Evolutionary conservation across 352 stramenopile genomes (phyloP), one percentile per base, ranked within the genome.

Genomic region (Phytophthora megakarya): DNA sequence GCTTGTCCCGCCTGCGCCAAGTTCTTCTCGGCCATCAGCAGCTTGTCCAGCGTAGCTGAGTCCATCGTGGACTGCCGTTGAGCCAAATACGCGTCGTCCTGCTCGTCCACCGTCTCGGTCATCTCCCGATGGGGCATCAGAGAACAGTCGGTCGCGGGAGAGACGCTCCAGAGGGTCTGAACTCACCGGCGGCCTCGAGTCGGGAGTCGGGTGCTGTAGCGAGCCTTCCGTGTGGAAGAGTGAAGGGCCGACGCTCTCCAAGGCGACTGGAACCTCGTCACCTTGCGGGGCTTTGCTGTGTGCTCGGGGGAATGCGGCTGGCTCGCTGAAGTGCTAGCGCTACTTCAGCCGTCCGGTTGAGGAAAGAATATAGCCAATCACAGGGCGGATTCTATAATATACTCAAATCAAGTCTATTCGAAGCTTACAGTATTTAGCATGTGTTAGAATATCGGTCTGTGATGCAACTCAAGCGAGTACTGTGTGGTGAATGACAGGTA

Each of bases 31-130:
- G 85, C 83, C 72, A 79, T 86, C 8, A 93, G 56, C 30, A 95
- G 74, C 70, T 92, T 92, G 62, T 91, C 84, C 40, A 92, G 75
- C 52, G 86, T 95, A 30, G 73, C 78, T 35, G 78, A 90, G 75
- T 95, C 84, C 81, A 93, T 93, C 12, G 80, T 87, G 32, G 80
- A 86, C 66, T 92, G 80, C 0, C 80, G 83, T 65, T 89, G 78
- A 16, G 77, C 67, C 43, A 86, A 61, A 49, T 89, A 89, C 21
- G 72, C 74, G 13, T 89, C 74, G 11, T 91, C 78, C 58, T 75
- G 50, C 18, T 69, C 43, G 69, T 75, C 69, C 11, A 52, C 37
- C 6, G 39, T 46, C n/a, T 74, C 65, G 16, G 56, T 67, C 22
- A 59, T 56, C 28, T 52, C 63, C 21, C 32, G 67, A 32, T 32